Base-by-base conservation (phyloP, 805 yeast genomes). In the Ogataea pignaliae region DNA sequence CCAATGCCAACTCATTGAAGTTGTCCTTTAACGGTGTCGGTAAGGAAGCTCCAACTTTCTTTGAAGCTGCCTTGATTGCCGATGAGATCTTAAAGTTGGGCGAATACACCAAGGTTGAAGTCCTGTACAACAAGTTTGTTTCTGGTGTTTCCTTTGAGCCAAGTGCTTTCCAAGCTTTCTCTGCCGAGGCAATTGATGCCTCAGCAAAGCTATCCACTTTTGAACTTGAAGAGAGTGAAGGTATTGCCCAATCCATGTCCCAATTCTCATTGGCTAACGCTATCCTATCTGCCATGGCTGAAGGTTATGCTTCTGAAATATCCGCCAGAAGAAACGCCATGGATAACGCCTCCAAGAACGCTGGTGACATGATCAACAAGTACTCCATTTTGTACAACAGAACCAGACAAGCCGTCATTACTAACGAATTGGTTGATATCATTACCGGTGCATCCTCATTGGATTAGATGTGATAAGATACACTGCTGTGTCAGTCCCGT, bases 281-380 rank as follows among this genome's bases (percentile, higher is more conserved):
- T 62, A 78, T 91, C 61, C 80, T 85, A 68, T 73, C 90, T 63
- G 97, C 96, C 50, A 79, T 90, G 78, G 91, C 97, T 54, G 97
- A 93, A 69, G 98, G 97, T 71, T 90, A 91, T 72, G 97, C 98
- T 50, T 87, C 98, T 47, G 99, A 91, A 78, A 79, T 90, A 56
- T 85, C 95, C 54, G 97, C 99, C 49, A 90, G 99, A 83, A 90
- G 99, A 83, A 91, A 88, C 69, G 98, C 99, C 59, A 91, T 91
- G 99, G 99, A 91, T 75, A 93, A 93, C 66, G 99, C 99, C 52
- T 89, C 97, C 59, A 91, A 93, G 93, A 91, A 91, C 69, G 99
- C 99, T 53, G 96, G 96, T 75, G 99, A 93, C 63, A 93, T 93
- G 98, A 93, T 93, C 68, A 82, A 79, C 75, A 85, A 80, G 67